Evolutionary conservation across 2,329 filamentous ascomycete genomes (phyloP), one percentile per base, ranked within the genome.

Genomic region (Chaetomium sp.): DNA sequence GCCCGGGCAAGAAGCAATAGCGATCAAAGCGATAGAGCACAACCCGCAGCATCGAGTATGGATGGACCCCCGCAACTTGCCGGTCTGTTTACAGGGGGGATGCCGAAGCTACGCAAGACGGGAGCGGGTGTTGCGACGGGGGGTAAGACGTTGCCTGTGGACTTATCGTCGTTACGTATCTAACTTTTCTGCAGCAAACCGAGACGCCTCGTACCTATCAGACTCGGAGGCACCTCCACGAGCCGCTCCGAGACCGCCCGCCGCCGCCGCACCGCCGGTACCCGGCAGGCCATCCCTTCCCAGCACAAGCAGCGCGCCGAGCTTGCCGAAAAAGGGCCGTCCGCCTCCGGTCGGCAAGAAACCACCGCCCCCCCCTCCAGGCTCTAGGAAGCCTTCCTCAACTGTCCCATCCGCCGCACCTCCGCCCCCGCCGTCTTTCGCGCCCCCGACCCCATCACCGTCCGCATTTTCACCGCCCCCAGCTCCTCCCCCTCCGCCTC

Each of bases 21-120:
- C 76, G 92, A 96, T 72, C 85, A 86, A 60, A 83, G 82, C 23
- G 81, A 83, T 54, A 78, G 79, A 67, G 79, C 82, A 64, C 80
- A 82, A 50, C 74, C 77, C 3, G 75, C 74, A 13, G 70, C 77
- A 21, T 71, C 74, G 23, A 78, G 78, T 1, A 77, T 83, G 70
- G 85, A 89, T 25, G 77, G 86, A 23, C 86, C 91, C 56, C 92
- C 93, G 12, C 94, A 97, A 27, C 78, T 98, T 12, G 94, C 82
- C 33, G 95, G 95, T 1, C 77, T 99, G 29, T 97, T 99, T 74
- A 92, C 91, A 1, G 93, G 92, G 42, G 95, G 94, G 45, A 98
- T 98, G 86, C 95, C 95, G 2, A 98, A 97, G 79, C 76, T 99
- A 73, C 91, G 91, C 76, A 97, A 96, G 80, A 85, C 89, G 3